These are phyloP conservation scores for Diaporthe citrichinensis DNA, from an alignment of 2,329 filamentous ascomycete genomes.

Conservation along the genomic window DNA sequence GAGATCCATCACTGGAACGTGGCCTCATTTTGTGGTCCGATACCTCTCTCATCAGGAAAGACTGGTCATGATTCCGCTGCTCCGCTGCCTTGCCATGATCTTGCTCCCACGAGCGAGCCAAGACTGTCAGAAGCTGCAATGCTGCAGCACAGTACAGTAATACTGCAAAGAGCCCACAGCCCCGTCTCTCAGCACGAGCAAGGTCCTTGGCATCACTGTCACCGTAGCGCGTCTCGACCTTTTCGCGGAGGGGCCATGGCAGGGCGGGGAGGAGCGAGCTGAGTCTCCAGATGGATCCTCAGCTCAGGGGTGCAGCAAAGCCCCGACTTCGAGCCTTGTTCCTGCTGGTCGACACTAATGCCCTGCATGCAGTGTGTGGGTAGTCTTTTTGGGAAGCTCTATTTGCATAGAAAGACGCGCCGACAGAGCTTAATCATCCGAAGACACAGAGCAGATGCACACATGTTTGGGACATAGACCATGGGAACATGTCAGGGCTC, in stretches of 20 bases:
- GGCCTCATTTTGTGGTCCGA: constrained; percentile 31
- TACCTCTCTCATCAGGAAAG: constrained; percentile 7
- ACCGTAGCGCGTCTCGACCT: background rate
- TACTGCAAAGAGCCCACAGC: constrained; percentile 34
- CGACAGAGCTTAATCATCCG: background rate
- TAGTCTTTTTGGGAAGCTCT: background rate
- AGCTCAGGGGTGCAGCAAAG: constrained; percentile 38
- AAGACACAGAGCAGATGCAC: background rate
- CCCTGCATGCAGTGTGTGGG: constrained; percentile 14
- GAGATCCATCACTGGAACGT: constrained; percentile 21
- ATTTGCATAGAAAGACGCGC: background rate
- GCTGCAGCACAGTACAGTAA: constrained; percentile 4
- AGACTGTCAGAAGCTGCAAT: constrained; percentile 1
- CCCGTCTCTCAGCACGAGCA: constrained; percentile 32
- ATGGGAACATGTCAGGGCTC: background rate
- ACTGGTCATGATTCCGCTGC: constrained; percentile 5
- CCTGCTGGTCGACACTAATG: constrained; percentile 33
- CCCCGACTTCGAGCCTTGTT: constrained; percentile 21
- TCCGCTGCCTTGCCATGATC: background rate
- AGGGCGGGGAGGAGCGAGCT: constrained; percentile 24
- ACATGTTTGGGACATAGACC: background rate
- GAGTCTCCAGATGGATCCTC: constrained; percentile 35
- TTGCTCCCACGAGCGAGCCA: background rate
- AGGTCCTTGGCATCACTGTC: constrained; percentile 8
- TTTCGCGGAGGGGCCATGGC: background rate